Conservation (phyloP, 139 green algal species). For the Volvox reticuliferus region DNA sequence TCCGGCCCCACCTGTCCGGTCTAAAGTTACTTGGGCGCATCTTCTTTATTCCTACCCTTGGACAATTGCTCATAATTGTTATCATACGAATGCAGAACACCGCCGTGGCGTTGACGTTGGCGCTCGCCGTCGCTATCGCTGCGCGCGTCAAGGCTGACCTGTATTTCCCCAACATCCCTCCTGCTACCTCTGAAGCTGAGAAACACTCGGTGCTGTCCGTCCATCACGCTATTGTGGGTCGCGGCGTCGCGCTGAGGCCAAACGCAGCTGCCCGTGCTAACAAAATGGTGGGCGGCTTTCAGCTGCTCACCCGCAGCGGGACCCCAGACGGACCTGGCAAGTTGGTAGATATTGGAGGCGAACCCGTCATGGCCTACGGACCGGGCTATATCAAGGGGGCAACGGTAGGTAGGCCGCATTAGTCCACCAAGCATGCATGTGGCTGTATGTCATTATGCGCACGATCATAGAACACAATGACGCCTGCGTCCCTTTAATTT, state of each 20-base stretch:
- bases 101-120: not conserved
- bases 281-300: conserved; percentile 8
- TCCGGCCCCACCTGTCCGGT: too few relatives aligned
- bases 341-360: not conserved
- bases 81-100: too few relatives aligned
- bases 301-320: conserved; percentile 4
- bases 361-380: not conserved
- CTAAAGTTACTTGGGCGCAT: too few relatives aligned
- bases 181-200: not conserved
- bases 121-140: not conserved
- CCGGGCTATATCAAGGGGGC: not conserved
- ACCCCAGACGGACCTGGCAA: not conserved
- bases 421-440: too few relatives aligned
- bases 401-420: not conserved
- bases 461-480: too few relatives aligned
- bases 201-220: conserved; percentile 14
- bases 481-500: too few relatives aligned
- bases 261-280: not conserved
- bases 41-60: too few relatives aligned
- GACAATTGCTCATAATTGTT: too few relatives aligned
- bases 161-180: conserved; percentile 7
- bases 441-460: too few relatives aligned
- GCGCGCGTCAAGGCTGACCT: not conserved
- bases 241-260: not conserved
- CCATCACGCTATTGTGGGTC: not conserved